Evolutionary conservation across 2,329 filamentous ascomycete species (phyloP), one percentile per base, ranked within the genome.

Genomic region (Pseudocercospora fuligena): DNA sequence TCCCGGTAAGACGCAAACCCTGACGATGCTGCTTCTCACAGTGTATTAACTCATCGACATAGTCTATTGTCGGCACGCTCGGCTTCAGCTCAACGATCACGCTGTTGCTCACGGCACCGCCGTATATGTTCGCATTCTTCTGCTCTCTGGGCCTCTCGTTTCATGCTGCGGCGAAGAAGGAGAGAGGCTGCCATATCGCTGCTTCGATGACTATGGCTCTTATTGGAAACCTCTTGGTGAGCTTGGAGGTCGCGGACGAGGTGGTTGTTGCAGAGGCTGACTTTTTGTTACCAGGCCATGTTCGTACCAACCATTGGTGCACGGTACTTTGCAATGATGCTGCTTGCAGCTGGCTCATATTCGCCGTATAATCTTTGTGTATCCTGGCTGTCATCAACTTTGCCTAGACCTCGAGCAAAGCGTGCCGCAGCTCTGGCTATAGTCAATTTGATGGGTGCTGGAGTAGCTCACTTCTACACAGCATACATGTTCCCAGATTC

Each of bases 51-150:
- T 49, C 23, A 2, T 21, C 21, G 9, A 1, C 5, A 14, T 5
- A 49, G 19, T 51, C 60, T 14, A 61, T 61, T 16, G 60, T 61
- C 16, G 43, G 46, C 1, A 61, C 60, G 3, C 27, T 61, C 0
- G 60, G 60, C 4, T 61, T 49, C 43, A 33, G 19, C 27, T 31
- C 19, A 1, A 61, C 23, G 8, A 46, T 57, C 11, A 63, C 53
- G 21, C 63, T 63, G 4, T 51, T 81, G 77, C 78, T 79, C 19
- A 86, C 86, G 36, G 87, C 88, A 27, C 87, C 87, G 14, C 87
- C 86, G 12, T 82, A 81, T 63, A 82, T 88, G 5, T 92, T 92
- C 1, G 90, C 67, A 54, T 46, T 43, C 51, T 21, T 49, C 46
- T 49, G 46, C 46, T 49, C 25, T 8, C 12, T 31, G 5, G 53